Evolutionary conservation across 768 basidiomycete species (phyloP).

Genomic region (Naganishia vaughanmartiniae): DNA sequence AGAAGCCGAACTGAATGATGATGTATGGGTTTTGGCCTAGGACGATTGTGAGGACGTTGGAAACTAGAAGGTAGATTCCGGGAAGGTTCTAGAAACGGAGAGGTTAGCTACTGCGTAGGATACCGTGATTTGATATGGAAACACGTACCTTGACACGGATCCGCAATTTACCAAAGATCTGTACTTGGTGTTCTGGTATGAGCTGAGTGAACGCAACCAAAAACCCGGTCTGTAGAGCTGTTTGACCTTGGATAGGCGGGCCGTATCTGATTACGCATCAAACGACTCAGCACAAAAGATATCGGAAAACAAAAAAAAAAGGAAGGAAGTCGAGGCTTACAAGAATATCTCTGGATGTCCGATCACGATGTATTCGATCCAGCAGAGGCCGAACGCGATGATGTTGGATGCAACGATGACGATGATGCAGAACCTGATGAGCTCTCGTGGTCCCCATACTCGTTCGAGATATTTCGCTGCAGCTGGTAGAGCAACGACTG

Average conservation of each 20-base stretch:
- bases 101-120: not conserved
- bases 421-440: constrained; percentile 76
- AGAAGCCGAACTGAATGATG: constrained; percentile 95
- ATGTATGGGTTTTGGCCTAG: constrained; percentile 48
- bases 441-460: constrained; percentile 86
- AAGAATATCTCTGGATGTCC: constrained; percentile 71
- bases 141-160: constrained; percentile 78
- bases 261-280: constrained; percentile 52
- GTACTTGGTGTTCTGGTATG: constrained; percentile 97
- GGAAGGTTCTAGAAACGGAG: constrained; percentile 65
- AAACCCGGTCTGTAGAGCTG: constrained; percentile 80
- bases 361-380: constrained; percentile 69
- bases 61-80: constrained; percentile 89
- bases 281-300: constrained; percentile 23
- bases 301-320: constrained; percentile 20
- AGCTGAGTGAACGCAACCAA: constrained; percentile 96
- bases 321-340: constrained; percentile 56
- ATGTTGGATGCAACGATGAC: constrained; percentile 78
- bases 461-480: constrained; percentile 87
- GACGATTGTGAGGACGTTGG: constrained; percentile 61
- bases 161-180: constrained; percentile 65
- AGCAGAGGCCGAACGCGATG: constrained; percentile 81
- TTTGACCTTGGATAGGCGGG: constrained; percentile 86
- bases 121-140: not conserved
- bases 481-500: constrained; percentile 73